Conservation (phyloP, 805 yeast genomes). For the Candida peoriensis region DNA sequence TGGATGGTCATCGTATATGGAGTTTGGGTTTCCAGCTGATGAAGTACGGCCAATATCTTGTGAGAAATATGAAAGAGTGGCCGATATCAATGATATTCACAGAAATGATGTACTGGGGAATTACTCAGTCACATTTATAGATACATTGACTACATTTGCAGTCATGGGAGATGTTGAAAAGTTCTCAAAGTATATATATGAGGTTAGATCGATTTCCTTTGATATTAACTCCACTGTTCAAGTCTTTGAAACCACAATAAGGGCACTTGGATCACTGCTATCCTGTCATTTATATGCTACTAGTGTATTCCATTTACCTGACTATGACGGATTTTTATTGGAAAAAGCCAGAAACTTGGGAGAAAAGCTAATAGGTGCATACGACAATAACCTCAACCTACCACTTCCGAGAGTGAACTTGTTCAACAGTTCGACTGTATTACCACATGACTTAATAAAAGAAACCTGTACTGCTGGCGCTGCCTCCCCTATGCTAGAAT, state of each 20-base stretch:
- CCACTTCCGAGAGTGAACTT: constrained; percentile 82
- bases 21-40: constrained; percentile 73
- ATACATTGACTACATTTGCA: constrained; percentile 73
- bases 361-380: constrained; percentile 63
- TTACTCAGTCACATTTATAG: constrained; percentile 72
- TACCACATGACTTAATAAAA: constrained; percentile 39
- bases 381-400: constrained; percentile 54
- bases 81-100: constrained; percentile 46
- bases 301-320: constrained; percentile 27
- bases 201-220: constrained; percentile 40
- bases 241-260: constrained; percentile 80
- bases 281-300: constrained; percentile 70
- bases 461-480: constrained; percentile 91
- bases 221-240: constrained; percentile 69
- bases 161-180: constrained; percentile 59
- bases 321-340: constrained; percentile 71
- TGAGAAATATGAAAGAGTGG: constrained; percentile 60
- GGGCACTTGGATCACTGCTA: constrained; percentile 77
- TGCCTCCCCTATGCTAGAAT: constrained; percentile 75
- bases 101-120: constrained; percentile 86
- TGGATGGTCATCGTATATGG: constrained; percentile 69
- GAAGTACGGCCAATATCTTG: constrained; percentile 77
- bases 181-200: constrained; percentile 41
- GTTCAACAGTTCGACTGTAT: constrained; percentile 39
- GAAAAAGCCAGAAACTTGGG: constrained; percentile 74